Base-by-base conservation (phyloP, 805 yeast species). In the Metschnikowia hibisci region DNA sequence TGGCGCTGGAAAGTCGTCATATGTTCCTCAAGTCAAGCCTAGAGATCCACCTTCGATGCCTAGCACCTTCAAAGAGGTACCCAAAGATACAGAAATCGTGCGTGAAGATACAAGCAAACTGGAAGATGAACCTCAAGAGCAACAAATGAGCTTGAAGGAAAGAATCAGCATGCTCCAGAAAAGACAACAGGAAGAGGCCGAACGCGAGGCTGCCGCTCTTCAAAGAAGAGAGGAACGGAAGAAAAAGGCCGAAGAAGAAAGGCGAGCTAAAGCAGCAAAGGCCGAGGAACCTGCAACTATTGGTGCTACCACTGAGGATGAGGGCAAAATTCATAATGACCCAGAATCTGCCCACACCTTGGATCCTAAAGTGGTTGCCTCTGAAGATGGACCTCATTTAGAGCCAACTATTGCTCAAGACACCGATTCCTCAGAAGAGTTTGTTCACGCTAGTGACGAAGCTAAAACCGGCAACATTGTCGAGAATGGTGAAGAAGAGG, bases 141-240 rank as follows among this genome's bases (percentile, higher is more conserved):
- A 96, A 7, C 81, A 85, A 52, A 64, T 89, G 69, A 83, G 95
- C 44, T 69, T 91, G 54, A 84, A 84, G 58, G 97, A 93, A 54
- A 76, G 98, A 51, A 88, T 91, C 58, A 87, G 88, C 4, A 56
- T 87, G 56, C 70, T 91, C 39, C 96, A 90, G 60, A 78, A 87
- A 56, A 81, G 82, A 45, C 96, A 87, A 58, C 78, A 77, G 46
- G 85, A 84, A 56, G 95, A 87, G 54, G 86, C 83, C 15, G 91
- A 83, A 47, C 69, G 80, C 44, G 90, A 80, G 50, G 83, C 80
- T 3, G 77, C 76, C 3, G 78, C 82, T 6, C 51, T 74, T 56
- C 75, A 73, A 52, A 76, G 74, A 55, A 73, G 71, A 44, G 74
- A 71, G 44, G 77, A 71, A 57, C 45, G 74, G 59, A 79, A 78